Evolutionary conservation across 192 early-diverging fungal genomes (phyloP), one percentile per base, ranked within the genome.

Genomic region (Umbelopsis sp.): DNA sequence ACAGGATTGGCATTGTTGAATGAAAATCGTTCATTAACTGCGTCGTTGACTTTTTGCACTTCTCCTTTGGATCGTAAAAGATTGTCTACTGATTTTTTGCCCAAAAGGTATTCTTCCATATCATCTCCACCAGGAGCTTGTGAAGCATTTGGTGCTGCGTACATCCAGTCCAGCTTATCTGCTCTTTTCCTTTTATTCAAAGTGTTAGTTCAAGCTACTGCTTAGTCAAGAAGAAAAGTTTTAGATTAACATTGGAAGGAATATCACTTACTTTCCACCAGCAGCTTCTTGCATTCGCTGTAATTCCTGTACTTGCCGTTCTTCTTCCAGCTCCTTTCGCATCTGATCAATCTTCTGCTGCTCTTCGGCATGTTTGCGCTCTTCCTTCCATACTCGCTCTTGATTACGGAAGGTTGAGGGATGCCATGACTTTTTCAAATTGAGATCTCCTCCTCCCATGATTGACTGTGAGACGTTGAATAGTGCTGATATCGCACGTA

Each of bases 131-230:
- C 77, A 5, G 74, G 54, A 5, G 68, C 70, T 14, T 66, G 75
- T 43, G 59, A 54, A 25, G 69, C 82, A 47, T 83, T 82, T 3
- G 93, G 92, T 4, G 88, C 93, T 47, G 86, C 86, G 72, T 99
- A 99, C 94, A 99, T 98, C 97, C 97, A 99, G 70, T 98, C 96
- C 3, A 99, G 74, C 38, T 91, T 86, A 47, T 96, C 92, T n/a
- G 79, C 82, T 26, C 82, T 74, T 71, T 89, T 91, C 50, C 86
- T 89, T 6, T 20, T 8, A 20, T 12, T 0, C 10, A 53, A 53
- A 26, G 1, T 10, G 26, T 62, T 32, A 34, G 56, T 62, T 4
- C 26, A 32, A 1, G 12, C 12, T 41, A 41, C 38, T 38, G 8
- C 7, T 41, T 41, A 11, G 7, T 1, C 1, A 41, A 41, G 38